Conservation (phyloP, 164 flowering plant genomes). For the Cinnamomum chago region DNA sequence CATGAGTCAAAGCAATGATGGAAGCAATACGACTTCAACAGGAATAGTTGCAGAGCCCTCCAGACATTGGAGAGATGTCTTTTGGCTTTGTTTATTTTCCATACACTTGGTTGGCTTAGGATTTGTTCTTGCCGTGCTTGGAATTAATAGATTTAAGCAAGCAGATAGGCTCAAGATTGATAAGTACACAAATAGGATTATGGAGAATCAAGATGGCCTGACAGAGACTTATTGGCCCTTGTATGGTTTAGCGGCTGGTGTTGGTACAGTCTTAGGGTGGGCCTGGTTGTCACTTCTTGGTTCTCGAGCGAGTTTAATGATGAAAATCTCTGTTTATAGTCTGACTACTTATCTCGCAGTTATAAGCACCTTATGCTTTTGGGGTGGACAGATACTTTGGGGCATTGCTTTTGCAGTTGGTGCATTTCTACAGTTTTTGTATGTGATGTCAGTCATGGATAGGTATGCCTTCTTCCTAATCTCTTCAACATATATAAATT, state of each 20-base stretch:
- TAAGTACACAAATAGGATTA: conserved; percentile 37
- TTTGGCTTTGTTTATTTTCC: conserved; percentile 72
- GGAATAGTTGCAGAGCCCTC: conserved; percentile 29
- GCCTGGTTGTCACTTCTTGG: conserved; percentile 81
- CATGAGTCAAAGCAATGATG: conserved; percentile 36
- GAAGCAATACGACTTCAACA: conserved; percentile 21
- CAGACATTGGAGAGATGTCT: conserved; percentile 87
- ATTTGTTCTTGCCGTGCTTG: conserved; percentile 56
- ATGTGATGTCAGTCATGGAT: conserved; percentile 85
- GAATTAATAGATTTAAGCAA: conserved; percentile 75
- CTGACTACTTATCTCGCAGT: conserved; percentile 92
- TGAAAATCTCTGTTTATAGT: conserved; percentile 87
- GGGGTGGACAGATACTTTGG: conserved; percentile 83
- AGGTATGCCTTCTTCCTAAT: conserved; percentile 42
- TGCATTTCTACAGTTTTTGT: conserved; percentile 80
- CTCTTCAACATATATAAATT: neutral
- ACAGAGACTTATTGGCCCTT: conserved; percentile 89
- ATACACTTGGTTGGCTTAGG: conserved; percentile 66
- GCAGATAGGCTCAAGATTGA: conserved; percentile 75
- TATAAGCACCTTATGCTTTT: conserved; percentile 84
- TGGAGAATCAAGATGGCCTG: conserved; percentile 46
- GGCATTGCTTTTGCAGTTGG: conserved; percentile 80
- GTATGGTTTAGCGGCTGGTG: conserved; percentile 77
- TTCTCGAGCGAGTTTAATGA: conserved; percentile 70
- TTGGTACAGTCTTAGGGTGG: conserved; percentile 75